Base-by-base conservation (phyloP, 768 basidiomycete genomes). In the Pholiota conissans region DNA sequence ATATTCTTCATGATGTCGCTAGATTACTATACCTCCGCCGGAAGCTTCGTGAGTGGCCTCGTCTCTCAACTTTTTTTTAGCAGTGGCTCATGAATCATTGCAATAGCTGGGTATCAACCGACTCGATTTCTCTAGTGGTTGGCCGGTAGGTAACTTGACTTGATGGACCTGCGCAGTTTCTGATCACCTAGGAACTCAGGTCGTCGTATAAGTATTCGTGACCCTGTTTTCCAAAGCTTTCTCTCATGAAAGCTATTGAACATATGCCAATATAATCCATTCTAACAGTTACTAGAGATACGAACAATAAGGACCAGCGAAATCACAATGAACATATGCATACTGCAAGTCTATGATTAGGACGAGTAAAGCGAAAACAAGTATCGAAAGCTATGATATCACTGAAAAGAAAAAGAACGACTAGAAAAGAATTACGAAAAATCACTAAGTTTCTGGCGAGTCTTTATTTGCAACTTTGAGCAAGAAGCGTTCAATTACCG, bases 401-500 rank as follows among this genome's bases (percentile, higher is more conserved):
- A 45, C 6, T 32, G 20, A 24, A 45, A 20, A 18, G 42, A 7
- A 24, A 45, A 9, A 45, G 24, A 45, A 18, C 7, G 22, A 22
- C 24, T 8, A 45, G 18, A 5, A 5, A 2, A 22, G 7, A 18
- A 20, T 9, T 10, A 1, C 20, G 20, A 45, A 34, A 30, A 32
- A 18, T 45, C 28, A 40, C n/a, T 14, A 42, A 18, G 53, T 34
- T 30, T 26, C 20, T 6, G 40, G 9, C 5, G 30, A 29, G 9
- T 56, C 47, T 49, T 49, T 37, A 35, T 29, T 27, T 4, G 48
- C 55, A 26, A 49, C 40, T 34, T 56, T 84, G 1, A 77, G 65
- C 52, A 91, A 69, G 70, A 93, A 94, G 14, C 86, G 83, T 64
- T 92, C 87, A 28, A 93, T 67, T 37, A 93, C 91, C 1, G 84